Evolutionary conservation across 352 stramenopile genomes (phyloP).

Genomic region (Globisporangium irregulare): DNA sequence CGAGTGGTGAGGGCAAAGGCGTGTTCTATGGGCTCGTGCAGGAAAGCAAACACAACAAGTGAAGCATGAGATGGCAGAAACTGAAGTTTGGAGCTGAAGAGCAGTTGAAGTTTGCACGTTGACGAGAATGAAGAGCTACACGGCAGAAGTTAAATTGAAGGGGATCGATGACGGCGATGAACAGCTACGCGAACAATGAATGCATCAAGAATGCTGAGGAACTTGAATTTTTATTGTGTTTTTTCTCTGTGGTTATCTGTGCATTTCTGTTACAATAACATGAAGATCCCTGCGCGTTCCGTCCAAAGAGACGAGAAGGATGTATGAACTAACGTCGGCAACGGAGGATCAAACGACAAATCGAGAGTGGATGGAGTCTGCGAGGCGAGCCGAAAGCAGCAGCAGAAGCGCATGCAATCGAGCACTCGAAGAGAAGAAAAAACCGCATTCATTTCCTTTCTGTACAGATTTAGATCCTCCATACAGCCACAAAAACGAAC

Average conservation of each 20-base stretch:
- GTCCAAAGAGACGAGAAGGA: background rate
- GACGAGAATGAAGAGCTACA: background rate
- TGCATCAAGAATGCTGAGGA: background rate
- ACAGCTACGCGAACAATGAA: background rate
- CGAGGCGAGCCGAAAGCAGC: background rate
- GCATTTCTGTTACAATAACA: slow-evolving; percentile 9
- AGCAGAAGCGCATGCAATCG: background rate
- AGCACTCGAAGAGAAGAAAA: background rate
- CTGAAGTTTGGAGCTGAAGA: background rate
- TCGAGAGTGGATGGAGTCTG: background rate
- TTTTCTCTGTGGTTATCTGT: background rate
- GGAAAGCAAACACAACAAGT: slow-evolving; percentile 10
- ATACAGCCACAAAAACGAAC: slow-evolving; percentile 5
- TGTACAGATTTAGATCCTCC: slow-evolving; percentile 5
- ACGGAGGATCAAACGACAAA: slow-evolving; percentile 1
- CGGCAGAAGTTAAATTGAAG: background rate
- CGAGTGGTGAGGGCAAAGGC: background rate
- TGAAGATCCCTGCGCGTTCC: background rate
- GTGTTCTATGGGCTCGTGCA: slow-evolving; percentile 15
- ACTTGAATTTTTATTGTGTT: slow-evolving; percentile 4
- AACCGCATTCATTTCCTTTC: slow-evolving; percentile 5
- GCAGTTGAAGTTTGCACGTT: background rate
- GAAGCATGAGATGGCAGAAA: background rate
- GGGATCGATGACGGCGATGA: background rate
- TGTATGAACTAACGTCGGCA: background rate